Evolutionary conservation across 2,329 filamentous ascomycete species (phyloP).

Genomic region (Aspergillus fumigatus): DNA sequence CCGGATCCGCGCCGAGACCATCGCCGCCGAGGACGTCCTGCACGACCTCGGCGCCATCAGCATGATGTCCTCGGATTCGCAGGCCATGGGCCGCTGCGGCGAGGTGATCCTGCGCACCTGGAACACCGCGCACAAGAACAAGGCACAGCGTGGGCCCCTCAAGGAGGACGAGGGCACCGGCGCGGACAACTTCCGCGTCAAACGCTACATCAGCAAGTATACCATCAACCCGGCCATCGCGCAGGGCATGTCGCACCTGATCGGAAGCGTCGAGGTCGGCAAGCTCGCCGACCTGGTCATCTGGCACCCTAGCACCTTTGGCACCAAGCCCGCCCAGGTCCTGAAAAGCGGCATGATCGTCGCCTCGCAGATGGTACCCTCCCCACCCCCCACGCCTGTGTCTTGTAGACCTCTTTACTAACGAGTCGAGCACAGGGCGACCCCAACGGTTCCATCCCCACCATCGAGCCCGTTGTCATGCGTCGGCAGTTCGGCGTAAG

Average conservation of each 20-base stretch:
- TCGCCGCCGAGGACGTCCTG: slow-evolving; percentile 91
- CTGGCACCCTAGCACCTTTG: slow-evolving; percentile 83
- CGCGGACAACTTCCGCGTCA: slow-evolving; percentile 88
- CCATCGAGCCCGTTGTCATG: slow-evolving; percentile 76
- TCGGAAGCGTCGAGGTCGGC: slow-evolving; percentile 82
- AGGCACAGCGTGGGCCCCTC: slow-evolving; percentile 71
- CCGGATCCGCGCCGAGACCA: slow-evolving; percentile 91
- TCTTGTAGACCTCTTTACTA: not conserved
- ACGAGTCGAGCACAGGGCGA: slow-evolving; percentile 54
- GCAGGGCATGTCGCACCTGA: slow-evolving; percentile 81
- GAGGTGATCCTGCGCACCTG: slow-evolving; percentile 91
- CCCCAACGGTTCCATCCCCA: slow-evolving; percentile 79
- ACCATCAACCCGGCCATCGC: slow-evolving; percentile 90
- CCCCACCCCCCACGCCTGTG: not conserved
- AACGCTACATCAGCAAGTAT: slow-evolving; percentile 91
- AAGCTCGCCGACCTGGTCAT: slow-evolving; percentile 86
- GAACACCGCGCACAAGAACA: slow-evolving; percentile 98
- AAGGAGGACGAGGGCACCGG: slow-evolving; percentile 72
- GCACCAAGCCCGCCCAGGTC: slow-evolving; percentile 74
- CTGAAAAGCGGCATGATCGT: slow-evolving; percentile 86
- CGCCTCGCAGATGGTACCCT: slow-evolving; percentile 70
- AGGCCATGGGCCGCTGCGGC: slow-evolving; percentile 94
- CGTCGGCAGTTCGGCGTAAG: slow-evolving; percentile 75
- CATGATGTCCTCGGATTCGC: slow-evolving; percentile 95
- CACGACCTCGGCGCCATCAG: slow-evolving; percentile 93